Evolutionary conservation across 2,329 filamentous ascomycete genomes (phyloP).

Genomic region (Scedosporium dehoogii): DNA sequence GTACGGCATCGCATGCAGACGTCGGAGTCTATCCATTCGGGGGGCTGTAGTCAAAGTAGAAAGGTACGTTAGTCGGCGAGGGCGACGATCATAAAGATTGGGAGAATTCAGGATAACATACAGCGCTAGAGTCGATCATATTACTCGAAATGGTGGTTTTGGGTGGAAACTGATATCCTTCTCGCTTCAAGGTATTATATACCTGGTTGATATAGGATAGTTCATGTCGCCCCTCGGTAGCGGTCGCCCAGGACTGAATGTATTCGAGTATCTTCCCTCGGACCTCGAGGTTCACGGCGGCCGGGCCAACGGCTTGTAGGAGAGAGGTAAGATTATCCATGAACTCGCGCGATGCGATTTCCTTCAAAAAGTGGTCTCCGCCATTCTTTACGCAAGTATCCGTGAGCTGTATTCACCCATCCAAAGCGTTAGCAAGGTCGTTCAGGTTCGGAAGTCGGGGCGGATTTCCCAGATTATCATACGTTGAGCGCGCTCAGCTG

Average conservation of each 20-base stretch:
- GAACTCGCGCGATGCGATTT: slow-evolving; percentile 94
- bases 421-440: neutral
- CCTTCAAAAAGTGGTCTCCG: slow-evolving; percentile 84
- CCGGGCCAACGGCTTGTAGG: slow-evolving; percentile 66
- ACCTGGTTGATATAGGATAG: slow-evolving; percentile 81
- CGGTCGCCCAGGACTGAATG: slow-evolving; percentile 86
- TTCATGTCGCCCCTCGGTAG: slow-evolving; percentile 75
- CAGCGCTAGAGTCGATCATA: slow-evolving; percentile 95
- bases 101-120: slow-evolving; percentile 35
- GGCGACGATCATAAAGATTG: neutral
- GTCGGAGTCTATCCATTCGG: slow-evolving; percentile 95
- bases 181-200: slow-evolving; percentile 70
- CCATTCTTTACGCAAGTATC: slow-evolving; percentile 99
- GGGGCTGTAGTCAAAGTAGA: slow-evolving; percentile 47
- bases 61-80: neutral
- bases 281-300: slow-evolving; percentile 74
- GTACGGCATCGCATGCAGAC: slow-evolving; percentile 98
- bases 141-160: slow-evolving; percentile 80
- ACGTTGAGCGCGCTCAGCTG: slow-evolving; percentile 92
- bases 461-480: slow-evolving; percentile 16
- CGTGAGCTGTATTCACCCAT: slow-evolving; percentile 54
- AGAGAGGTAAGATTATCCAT: slow-evolving; percentile 95
- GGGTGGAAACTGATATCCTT: slow-evolving; percentile 85
- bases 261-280: slow-evolving; percentile 85
- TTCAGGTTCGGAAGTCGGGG: neutral